Evolutionary conservation across 129 eudicot species (phyloP).

Genomic region (Tagetes patula): DNA sequence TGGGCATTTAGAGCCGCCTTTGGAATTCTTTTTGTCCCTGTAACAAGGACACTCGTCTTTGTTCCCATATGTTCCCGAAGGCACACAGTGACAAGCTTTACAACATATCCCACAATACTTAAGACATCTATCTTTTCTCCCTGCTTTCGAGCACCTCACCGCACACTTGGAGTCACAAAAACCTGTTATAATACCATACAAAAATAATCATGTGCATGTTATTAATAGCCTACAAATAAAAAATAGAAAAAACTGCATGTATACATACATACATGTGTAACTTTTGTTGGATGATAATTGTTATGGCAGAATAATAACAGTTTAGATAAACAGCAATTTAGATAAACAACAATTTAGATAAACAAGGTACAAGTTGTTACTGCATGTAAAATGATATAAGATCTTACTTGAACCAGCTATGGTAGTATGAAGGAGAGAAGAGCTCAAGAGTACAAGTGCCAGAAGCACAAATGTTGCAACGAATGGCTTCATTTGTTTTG

Average conservation of each 20-base stretch:
- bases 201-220: background rate
- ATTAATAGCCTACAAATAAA: background rate
- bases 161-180: slow-evolving; percentile 50
- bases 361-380: background rate
- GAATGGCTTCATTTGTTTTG: slow-evolving; percentile 41
- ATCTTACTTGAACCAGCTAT: slow-evolving; percentile 61
- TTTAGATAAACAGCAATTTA: background rate
- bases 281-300: background rate
- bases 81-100: slow-evolving; percentile 41
- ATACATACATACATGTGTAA: background rate
- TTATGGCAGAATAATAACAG: too few species aligned
- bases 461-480: slow-evolving; percentile 37
- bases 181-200: slow-evolving; percentile 25
- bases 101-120: slow-evolving; percentile 53
- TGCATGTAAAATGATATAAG: background rate
- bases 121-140: slow-evolving; percentile 39
- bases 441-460: slow-evolving; percentile 41
- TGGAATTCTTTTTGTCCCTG: slow-evolving; percentile 45
- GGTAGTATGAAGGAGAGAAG: slow-evolving; percentile 48
- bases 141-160: slow-evolving; percentile 49
- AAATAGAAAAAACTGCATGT: background rate
- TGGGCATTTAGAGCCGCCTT: slow-evolving; percentile 42
- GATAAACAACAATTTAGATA: background rate
- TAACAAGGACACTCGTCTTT: slow-evolving; percentile 51
- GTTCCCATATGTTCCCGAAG: slow-evolving; percentile 44